These are phyloP conservation scores for Termitomyces bulborhizus DNA, from an alignment of 768 basidiomycete species.

Conservation along the genomic window DNA sequence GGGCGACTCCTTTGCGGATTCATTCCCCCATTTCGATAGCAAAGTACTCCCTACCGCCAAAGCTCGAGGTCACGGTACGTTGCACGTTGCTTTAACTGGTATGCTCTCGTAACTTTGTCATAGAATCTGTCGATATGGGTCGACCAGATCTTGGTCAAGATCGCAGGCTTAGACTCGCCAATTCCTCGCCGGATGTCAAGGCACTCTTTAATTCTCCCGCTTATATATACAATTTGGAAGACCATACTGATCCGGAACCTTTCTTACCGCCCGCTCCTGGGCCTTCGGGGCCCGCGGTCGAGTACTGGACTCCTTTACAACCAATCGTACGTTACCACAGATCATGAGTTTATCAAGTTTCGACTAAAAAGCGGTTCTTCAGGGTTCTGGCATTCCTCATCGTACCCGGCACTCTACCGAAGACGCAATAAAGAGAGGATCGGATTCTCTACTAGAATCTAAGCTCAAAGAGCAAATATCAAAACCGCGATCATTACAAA, in stretches of 20 bases:
- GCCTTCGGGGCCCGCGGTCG: conserved; percentile 32
- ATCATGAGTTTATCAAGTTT: conserved; percentile 3
- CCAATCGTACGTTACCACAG: conserved; percentile 54
- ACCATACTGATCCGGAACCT: conserved; percentile 58
- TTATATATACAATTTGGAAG: conserved; percentile 76
- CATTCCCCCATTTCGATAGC: conserved; percentile 95
- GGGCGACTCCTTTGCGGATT: conserved; percentile 90
- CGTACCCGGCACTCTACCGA: conserved; percentile 61
- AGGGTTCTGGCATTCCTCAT: conserved; percentile 67
- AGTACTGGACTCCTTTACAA: conserved; percentile 74
- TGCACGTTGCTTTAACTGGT: not conserved
- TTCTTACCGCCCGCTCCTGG: conserved; percentile 43
- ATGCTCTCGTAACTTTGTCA: not conserved
- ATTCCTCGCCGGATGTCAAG: conserved; percentile 92
- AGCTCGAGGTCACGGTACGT: conserved; percentile 55
- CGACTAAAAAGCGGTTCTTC: not conserved
- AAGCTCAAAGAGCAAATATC: conserved; percentile 73
- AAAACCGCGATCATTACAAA: conserved; percentile 78
- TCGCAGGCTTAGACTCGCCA: conserved; percentile 74
- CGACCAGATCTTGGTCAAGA: conserved; percentile 68
- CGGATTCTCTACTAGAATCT: conserved; percentile 77
- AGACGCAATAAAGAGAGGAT: conserved; percentile 75
- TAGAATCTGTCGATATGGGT: conserved; percentile 75
- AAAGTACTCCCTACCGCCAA: conserved; percentile 81
- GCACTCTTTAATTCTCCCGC: conserved; percentile 86